Base-by-base conservation (phyloP, 306 rosid genomes). In the Prunus salicina region DNA sequence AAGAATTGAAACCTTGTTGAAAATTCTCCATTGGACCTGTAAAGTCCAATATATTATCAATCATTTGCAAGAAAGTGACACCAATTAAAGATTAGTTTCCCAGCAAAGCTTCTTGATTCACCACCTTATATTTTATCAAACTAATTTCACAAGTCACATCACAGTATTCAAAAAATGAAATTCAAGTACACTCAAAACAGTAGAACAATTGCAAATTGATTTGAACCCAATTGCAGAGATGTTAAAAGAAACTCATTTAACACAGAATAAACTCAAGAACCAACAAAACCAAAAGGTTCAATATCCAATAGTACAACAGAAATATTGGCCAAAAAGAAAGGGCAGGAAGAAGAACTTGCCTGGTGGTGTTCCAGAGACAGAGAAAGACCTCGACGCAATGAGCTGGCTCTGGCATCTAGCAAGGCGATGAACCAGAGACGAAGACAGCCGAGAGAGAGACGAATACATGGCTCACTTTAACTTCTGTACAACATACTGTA, bases 331-430 rank as follows among this genome's bases (percentile, higher is more conserved):
- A 45, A 20, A 24, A 6, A 3, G 20, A 24, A 46, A 32, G 45
- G 2, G 12, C 10, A 9, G 43, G n/a, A 68, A 45, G 28, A 51
- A 51, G 25, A 45, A 47, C 73, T 53, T 52, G 22, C 69, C 52
- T 47, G 75, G 55, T 11, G 84, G 41, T 13, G 74, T 19, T 22
- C 50, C 18, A 51, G 76, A 62, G 67, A 51, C 28, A 56, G 76
- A 69, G 49, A 75, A 80, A 30, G 76, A 11, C 80, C 84, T 75
- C 11, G 75, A 69, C 50, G 76, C 51, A 32, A 22, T 22, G 61
- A 69, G 49, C n/a, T 62, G 16, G 46, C 38, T 34, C 25, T 62
- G 38, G 73, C 66, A 52, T 68, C 72, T 69, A 9, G 72, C 41
- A 4, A 74, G 19, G 64, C 66, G 61, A 49, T 72, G 67, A 76